phyloP scores from a whole-genome alignment of 495 filamentous ascomycete species.

The Penicillium samsonianum region DNA sequence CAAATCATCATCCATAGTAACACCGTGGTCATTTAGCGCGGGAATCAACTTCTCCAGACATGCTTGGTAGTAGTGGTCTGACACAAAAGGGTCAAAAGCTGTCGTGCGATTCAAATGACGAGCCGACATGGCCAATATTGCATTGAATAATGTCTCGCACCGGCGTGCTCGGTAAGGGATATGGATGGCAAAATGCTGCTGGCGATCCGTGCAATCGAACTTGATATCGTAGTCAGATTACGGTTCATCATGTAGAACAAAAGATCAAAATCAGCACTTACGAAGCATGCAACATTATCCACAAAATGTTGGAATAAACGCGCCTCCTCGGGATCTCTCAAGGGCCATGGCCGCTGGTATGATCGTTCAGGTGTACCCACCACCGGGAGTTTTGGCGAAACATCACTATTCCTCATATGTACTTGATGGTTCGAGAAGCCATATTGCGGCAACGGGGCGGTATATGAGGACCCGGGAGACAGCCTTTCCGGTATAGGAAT shows the following conservation, averaged over 20 bases:
- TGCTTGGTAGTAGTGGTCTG: constrained; percentile 50
- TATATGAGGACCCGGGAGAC: neutral
- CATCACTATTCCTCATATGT: neutral
- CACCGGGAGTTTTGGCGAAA: neutral
- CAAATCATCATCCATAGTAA: constrained; percentile 55
- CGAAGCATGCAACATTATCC: constrained; percentile 26
- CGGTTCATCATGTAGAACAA: neutral
- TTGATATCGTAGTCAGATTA: constrained; percentile 18
- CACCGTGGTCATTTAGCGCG: constrained; percentile 47
- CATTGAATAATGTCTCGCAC: constrained; percentile 56
- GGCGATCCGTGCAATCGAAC: constrained; percentile 60
- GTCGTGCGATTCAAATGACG: constrained; percentile 54
- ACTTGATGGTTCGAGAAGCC: neutral
- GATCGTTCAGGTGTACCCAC: neutral
- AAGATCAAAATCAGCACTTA: constrained; percentile 8
- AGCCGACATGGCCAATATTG: constrained; percentile 59
- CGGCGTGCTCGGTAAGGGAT: constrained; percentile 53
- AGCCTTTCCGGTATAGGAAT: constrained; percentile 2
- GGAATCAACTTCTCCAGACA: constrained; percentile 54
- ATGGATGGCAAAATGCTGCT: constrained; percentile 53
- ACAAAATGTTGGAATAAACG: constrained; percentile 27
- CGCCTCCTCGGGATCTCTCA: constrained; percentile 28
- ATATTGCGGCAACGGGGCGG: neutral
- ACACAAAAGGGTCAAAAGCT: constrained; percentile 46
- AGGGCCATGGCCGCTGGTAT: constrained; percentile 19